Evolutionary conservation across 345 rosid genomes (phyloP).

Genomic region (Balakata baccata): DNA sequence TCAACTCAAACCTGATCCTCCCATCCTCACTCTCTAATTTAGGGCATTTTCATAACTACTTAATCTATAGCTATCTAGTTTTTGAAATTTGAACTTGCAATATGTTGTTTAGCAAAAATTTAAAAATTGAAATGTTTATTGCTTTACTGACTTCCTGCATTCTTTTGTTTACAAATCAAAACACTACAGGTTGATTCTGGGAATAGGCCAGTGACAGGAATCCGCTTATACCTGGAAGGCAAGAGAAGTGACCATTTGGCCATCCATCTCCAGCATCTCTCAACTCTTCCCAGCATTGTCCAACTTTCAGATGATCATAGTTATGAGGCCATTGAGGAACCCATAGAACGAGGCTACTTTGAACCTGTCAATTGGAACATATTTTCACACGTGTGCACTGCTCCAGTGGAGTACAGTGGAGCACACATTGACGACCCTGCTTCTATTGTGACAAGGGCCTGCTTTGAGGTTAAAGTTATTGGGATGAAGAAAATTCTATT

Average conservation of each 20-base stretch:
- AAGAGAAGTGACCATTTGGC: conserved; percentile 86
- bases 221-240: conserved; percentile 87
- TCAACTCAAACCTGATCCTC: neutral
- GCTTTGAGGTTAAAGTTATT: conserved; percentile 80
- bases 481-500: conserved; percentile 87
- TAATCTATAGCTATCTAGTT: neutral
- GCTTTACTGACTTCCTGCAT: neutral
- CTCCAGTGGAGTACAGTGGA: conserved; percentile 66
- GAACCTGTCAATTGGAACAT: conserved; percentile 92
- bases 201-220: conserved; percentile 79
- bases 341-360: conserved; percentile 53
- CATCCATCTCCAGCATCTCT: conserved; percentile 87
- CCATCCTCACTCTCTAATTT: neutral
- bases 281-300: conserved; percentile 53
- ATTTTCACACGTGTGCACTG: conserved; percentile 88
- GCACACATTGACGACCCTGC: conserved; percentile 62
- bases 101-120: too few relatives aligned
- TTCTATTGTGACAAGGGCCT: conserved; percentile 79
- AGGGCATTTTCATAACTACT: neutral
- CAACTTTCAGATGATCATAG: conserved; percentile 58
- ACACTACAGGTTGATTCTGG: conserved; percentile 66
- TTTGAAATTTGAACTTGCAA: too few relatives aligned
- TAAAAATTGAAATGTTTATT: neutral
- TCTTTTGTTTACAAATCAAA: conserved; percentile 8
- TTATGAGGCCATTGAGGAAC: conserved; percentile 47